These are phyloP conservation scores for Acanthamoeba rhysodes DNA, from an alignment of 208 protist genomes.

Conservation along the genomic window DNA sequence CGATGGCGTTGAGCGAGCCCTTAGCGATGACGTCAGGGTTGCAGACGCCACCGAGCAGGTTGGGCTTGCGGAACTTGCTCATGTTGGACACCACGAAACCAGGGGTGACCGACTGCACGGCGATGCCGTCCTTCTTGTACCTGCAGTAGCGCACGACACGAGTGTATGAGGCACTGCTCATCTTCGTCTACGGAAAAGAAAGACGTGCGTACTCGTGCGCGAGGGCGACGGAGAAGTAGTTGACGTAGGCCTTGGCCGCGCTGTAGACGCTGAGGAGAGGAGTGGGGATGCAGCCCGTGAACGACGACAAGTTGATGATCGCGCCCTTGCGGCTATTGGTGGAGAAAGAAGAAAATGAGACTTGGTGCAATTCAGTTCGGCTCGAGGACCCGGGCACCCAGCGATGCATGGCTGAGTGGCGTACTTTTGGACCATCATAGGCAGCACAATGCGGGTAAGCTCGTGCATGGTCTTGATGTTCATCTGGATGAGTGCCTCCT, in stretches of 20 bases:
- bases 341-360: neutral
- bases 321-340: constrained; percentile 86
- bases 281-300: constrained; percentile 90
- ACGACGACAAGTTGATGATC: constrained; percentile 92
- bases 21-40: constrained; percentile 49
- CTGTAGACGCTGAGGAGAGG: constrained; percentile 93
- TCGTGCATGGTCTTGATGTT: constrained; percentile 93
- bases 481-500: constrained; percentile 92
- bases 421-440: constrained; percentile 88
- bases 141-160: neutral
- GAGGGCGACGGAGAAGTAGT: constrained; percentile 89
- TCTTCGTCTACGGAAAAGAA: no score
- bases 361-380: neutral
- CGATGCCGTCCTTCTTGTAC: constrained; percentile 61
- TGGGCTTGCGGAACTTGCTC: constrained; percentile 72
- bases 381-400: neutral
- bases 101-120: constrained; percentile 59
- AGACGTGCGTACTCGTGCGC: constrained; percentile 87
- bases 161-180: neutral
- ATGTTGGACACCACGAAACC: constrained; percentile 77
- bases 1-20: constrained; percentile 49
- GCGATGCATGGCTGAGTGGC: neutral
- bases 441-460: constrained; percentile 92
- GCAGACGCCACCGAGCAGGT: constrained; percentile 41
- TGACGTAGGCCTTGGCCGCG: constrained; percentile 93